Base-by-base conservation (phyloP, 768 basidiomycete species). In the Lentinula guzmanii region DNA sequence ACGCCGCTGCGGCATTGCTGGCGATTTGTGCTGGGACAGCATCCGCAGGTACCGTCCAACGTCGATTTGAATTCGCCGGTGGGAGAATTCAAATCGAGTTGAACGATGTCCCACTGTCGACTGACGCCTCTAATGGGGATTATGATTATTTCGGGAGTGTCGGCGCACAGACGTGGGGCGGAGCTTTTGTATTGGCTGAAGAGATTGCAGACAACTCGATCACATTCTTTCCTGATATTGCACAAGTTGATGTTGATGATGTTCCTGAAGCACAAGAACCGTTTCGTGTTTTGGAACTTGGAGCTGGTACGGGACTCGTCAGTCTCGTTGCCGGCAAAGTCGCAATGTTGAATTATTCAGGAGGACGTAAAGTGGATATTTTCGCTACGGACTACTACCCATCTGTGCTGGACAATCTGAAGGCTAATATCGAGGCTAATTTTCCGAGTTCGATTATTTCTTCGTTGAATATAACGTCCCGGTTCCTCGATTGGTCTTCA, bases 161-260 rank as follows among this genome's bases (percentile, higher is more conserved):
- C 16, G 93, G 93, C 1, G 86, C 91, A 31, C 93, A 94, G 73
- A 95, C 92, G 0, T 95, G 93, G 93, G 92, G 91, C 3, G 85
- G 88, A 9, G 88, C 91, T 3, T 92, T 88, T 65, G 83, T 95
- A 6, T 78, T 95, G 60, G 83, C 91, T 0, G 88, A 91, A 68
- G 80, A 86, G 73, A 83, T 94, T 43, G 82, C 81, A 2, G 79
- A 85, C 33, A 69, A 77, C 34, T 89, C 91, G 0, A 68, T 64
- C 2, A 64, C 64, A 31, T 91, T 88, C 67, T 68, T 85, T 2
- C 41, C 57, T 5, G 28, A 42, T n/a, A 4, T 15, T 43, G 28
- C 31, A 7, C 15, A 33, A 34, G 28, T 48, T 18, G 9, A 21
- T 9, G 28, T 11, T 21, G 9, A 21, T 9, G 28, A 4, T 21